A percentile compares a stretch with the other conserved stretches of the same genome.
These are phyloP conservation scores for Knufia petricola DNA, from an alignment of 2,329 filamentous ascomycete genomes.

Conservation along the genomic window DNA sequence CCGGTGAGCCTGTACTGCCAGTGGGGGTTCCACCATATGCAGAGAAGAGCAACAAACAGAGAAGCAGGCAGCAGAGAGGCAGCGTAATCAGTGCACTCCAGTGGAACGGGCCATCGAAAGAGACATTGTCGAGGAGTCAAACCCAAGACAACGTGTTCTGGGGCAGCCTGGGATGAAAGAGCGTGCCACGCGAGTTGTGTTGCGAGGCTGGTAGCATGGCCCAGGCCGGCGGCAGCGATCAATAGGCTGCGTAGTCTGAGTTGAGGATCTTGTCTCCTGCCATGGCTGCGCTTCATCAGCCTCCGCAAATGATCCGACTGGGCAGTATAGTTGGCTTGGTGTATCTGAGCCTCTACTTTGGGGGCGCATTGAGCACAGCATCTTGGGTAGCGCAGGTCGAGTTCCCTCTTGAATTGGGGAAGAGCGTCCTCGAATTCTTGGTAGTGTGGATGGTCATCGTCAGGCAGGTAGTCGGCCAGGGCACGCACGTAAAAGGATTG, in stretches of 20 bases:
- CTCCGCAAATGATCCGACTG: slow-evolving; percentile 71
- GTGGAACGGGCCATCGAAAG: neutral
- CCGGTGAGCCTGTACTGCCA: slow-evolving; percentile 36
- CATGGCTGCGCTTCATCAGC: slow-evolving; percentile 53
- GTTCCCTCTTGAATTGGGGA: slow-evolving; percentile 57
- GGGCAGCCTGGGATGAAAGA: slow-evolving; percentile 26
- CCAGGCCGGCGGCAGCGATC: slow-evolving; percentile 34
- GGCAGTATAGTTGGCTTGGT: slow-evolving; percentile 65
- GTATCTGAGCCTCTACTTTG: slow-evolving; percentile 59
- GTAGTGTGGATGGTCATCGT: slow-evolving; percentile 58
- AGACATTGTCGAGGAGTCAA: slow-evolving; percentile 7
- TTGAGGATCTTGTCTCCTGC: slow-evolving; percentile 27
- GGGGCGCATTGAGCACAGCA: slow-evolving; percentile 75
- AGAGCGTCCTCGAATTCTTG: slow-evolving; percentile 57
- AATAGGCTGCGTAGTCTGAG: slow-evolving; percentile 37
- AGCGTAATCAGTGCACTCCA: slow-evolving; percentile 12
- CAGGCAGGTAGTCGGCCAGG: slow-evolving; percentile 69
- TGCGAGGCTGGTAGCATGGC: slow-evolving; percentile 34
- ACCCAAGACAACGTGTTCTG: slow-evolving; percentile 15
- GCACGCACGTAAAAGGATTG: slow-evolving; percentile 70
- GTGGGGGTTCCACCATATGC: slow-evolving; percentile 43
- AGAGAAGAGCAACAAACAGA: slow-evolving; percentile 35
- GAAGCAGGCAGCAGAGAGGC: slow-evolving; percentile 20
- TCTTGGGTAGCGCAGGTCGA: slow-evolving; percentile 80
- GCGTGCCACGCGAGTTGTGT: slow-evolving; percentile 36